phyloP scores from a whole-genome alignment of 2,329 filamentous ascomycete genomes.

The Colletotrichum melonis region DNA sequence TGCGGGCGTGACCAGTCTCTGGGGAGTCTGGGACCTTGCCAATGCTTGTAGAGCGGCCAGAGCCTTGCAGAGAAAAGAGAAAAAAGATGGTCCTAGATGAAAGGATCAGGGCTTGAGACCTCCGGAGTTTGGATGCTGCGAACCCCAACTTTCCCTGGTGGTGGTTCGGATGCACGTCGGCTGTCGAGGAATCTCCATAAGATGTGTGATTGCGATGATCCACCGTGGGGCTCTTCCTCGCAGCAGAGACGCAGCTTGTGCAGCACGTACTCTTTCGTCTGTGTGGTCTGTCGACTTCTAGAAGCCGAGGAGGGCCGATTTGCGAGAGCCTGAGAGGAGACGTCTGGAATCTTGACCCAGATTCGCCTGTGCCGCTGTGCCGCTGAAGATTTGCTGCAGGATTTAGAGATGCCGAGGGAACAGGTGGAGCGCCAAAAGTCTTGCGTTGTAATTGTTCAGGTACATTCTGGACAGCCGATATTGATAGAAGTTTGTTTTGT shows the following conservation, averaged over 20 bases:
- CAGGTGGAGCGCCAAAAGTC: not conserved
- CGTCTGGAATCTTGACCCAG: not conserved
- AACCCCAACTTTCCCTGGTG: slow-evolving; percentile 19
- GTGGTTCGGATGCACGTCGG: slow-evolving; percentile 14
- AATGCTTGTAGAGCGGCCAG: not conserved
- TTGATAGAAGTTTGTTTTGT: not conserved
- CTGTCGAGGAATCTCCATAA: not conserved
- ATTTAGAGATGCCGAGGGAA: not conserved
- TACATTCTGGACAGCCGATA: not conserved
- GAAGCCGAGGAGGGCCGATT: slow-evolving; percentile 1
- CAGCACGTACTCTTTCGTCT: not conserved
- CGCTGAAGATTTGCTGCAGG: slow-evolving; percentile 6
- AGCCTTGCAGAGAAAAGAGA: not conserved
- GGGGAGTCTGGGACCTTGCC: not conserved
- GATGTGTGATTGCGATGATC: slow-evolving; percentile 23
- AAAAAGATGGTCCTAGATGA: slow-evolving; percentile 2
- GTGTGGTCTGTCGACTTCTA: not conserved
- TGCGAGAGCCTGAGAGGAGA: not conserved
- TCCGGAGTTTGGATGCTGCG: not conserved
- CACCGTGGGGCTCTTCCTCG: slow-evolving; percentile 18
- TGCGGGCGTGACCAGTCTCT: not conserved
- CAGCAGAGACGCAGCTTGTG: not conserved
- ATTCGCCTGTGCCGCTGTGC: not conserved
- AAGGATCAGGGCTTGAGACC: slow-evolving; percentile 31
- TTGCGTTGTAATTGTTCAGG: not conserved